Evolutionary conservation across 148 eudicot species (phyloP), one percentile per base, ranked within the genome.

Genomic region (Amaranthus cruentus): DNA sequence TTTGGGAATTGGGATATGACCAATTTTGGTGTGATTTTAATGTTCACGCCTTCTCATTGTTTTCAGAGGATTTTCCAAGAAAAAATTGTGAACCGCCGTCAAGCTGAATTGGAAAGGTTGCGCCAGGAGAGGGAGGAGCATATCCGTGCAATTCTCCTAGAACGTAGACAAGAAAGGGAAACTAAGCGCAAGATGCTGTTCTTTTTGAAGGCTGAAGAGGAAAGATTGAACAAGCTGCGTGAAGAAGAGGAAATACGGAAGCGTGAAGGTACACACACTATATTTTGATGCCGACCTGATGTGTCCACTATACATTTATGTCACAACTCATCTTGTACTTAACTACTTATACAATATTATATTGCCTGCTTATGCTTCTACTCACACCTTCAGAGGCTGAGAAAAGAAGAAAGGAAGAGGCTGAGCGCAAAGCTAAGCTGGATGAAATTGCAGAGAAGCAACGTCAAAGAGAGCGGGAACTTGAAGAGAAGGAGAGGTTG

Each of bases 381-480:
- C 50, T n/a, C 14, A 52, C 7, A 44, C n/a, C 55, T 72, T 75
- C 89, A 90, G 98, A 90, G 85, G 89, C 89, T 78, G 94, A 93
- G 82, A 86, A 86, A 76, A 82, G 70, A 62, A 91, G 66, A 86
- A 91, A 80, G 78, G 97, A 89, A 84, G 97, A 87, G 51, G 91
- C 93, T 11, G 97, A 89, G 73, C 84, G 80, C 10, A 81, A 67
- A 72, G 96, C 89, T 5, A 95, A 91, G 82, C 69, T 95, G 76
- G 93, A 89, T 38, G 96, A 83, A 81, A 95, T 95, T 43, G 97
- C 97, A 21, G 93, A 85, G 73, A 95, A 87, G 85, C 98, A 95
- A 81, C 84, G 96, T 68, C 90, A 85, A 55, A 75, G 96, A 71
- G 98, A 94, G 82, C 78, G 49, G 55, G 98, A 95, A 82, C 77